Percentiles rank a stretch among this genome's conserved stretches.
These are phyloP conservation scores for Sophora flavescens DNA, from an alignment of 306 rosid genomes.

Conservation along the genomic window DNA sequence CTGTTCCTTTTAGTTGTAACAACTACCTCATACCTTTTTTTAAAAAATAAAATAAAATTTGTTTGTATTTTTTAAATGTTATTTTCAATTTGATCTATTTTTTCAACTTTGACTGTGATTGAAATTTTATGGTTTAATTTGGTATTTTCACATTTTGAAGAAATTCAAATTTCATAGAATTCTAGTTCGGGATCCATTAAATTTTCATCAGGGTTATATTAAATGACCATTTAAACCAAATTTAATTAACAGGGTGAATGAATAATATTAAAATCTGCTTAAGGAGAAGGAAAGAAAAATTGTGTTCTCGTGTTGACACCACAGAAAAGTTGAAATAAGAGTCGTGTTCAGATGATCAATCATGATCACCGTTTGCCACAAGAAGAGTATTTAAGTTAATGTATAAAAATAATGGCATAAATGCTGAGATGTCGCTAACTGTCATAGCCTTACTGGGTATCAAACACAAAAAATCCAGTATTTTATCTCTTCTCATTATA, in stretches of 20 bases:
- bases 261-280: neutral
- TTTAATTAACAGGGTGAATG: too few relatives aligned
- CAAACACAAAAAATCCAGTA: slow-evolving; percentile 12
- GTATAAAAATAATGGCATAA: slow-evolving; percentile 1
- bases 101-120: too few relatives aligned
- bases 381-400: neutral
- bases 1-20: neutral
- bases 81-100: too few relatives aligned
- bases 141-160: too few relatives aligned
- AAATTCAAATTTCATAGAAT: too few relatives aligned
- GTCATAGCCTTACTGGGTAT: slow-evolving; percentile 18
- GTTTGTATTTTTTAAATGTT: neutral
- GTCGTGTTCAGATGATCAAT: slow-evolving; percentile 2
- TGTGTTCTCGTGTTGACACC: neutral
- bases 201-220: too few relatives aligned
- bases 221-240: too few relatives aligned
- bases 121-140: too few relatives aligned
- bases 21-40: neutral
- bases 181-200: too few relatives aligned
- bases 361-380: slow-evolving; percentile 24
- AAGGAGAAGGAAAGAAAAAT: neutral
- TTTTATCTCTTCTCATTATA: neutral
- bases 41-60: too few relatives aligned
- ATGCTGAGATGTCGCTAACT: slow-evolving; percentile 1
- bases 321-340: neutral